Conservation (phyloP, 768 basidiomycete species). For the Leccinum ochraceum region DNA sequence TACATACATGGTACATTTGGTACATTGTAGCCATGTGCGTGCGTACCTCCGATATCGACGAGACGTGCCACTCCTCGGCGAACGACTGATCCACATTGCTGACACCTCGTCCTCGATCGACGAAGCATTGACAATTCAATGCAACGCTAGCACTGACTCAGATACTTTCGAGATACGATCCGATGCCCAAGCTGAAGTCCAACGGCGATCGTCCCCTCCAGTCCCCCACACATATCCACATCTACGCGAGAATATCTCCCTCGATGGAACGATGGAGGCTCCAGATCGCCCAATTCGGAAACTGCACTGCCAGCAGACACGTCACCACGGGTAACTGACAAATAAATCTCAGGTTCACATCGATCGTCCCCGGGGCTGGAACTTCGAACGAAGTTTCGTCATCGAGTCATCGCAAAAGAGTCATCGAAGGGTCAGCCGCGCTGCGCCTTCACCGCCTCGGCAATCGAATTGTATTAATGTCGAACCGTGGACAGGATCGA, state of each 20-base stretch:
- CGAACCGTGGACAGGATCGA: neutral
- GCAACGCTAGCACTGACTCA: neutral
- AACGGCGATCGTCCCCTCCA: neutral
- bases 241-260: neutral
- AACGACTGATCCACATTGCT: neutral
- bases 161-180: neutral
- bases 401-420: neutral
- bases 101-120: neutral
- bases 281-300: constrained; percentile 7
- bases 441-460: neutral
- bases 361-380: neutral
- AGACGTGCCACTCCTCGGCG: constrained; percentile 6
- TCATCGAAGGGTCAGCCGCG: neutral
- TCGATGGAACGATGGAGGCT: neutral
- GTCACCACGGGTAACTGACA: neutral
- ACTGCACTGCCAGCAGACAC: neutral
- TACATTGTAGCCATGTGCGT: neutral
- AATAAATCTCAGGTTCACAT: neutral
- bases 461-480: neutral
- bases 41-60: neutral
- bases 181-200: neutral
- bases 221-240: neutral
- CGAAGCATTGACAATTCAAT: neutral
- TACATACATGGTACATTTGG: neutral
- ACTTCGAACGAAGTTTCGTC: constrained; percentile 5